Evolutionary conservation across 2,329 filamentous ascomycete genomes (phyloP).

Genomic region (Fusarium sp.): DNA sequence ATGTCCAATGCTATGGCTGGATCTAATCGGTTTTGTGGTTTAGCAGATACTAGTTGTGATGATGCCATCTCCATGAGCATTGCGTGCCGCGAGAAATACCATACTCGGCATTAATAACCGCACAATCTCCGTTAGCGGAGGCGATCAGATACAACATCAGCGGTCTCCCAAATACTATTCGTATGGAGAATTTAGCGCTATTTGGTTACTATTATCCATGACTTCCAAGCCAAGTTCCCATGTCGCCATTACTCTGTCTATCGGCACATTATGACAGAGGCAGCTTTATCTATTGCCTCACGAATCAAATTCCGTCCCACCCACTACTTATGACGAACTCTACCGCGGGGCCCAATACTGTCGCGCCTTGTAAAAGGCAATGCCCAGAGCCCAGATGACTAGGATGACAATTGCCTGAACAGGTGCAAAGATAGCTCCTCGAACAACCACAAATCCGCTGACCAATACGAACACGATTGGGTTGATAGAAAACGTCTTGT

Average conservation of each 20-base stretch:
- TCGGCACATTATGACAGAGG: rapidly evolving
- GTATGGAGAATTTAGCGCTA: not conserved
- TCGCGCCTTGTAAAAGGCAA: conserved; percentile 54
- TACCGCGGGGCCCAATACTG: conserved; percentile 10
- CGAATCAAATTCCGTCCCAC: rapidly evolving
- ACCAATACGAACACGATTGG: conserved; percentile 66
- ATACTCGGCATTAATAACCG: not conserved
- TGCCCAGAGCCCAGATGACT: conserved; percentile 62
- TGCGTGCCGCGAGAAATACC: not conserved
- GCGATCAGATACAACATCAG: not conserved
- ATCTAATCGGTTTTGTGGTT: not conserved
- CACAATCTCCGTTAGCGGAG: not conserved
- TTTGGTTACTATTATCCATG: too few species aligned
- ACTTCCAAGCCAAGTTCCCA: not conserved
- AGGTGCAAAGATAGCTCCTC: conserved; percentile 70
- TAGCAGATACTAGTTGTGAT: not conserved
- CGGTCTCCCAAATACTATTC: not conserved
- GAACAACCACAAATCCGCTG: conserved; percentile 69
- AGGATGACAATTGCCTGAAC: conserved; percentile 64
- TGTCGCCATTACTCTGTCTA: not conserved
- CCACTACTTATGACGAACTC: not conserved
- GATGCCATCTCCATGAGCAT: not conserved
- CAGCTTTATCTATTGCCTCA: not conserved
- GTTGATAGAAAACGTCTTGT: conserved; percentile 63
- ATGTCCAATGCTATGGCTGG: not conserved